Conservation (phyloP, 352 stramenopile genomes). For the Pythium rishiriense region DNA sequence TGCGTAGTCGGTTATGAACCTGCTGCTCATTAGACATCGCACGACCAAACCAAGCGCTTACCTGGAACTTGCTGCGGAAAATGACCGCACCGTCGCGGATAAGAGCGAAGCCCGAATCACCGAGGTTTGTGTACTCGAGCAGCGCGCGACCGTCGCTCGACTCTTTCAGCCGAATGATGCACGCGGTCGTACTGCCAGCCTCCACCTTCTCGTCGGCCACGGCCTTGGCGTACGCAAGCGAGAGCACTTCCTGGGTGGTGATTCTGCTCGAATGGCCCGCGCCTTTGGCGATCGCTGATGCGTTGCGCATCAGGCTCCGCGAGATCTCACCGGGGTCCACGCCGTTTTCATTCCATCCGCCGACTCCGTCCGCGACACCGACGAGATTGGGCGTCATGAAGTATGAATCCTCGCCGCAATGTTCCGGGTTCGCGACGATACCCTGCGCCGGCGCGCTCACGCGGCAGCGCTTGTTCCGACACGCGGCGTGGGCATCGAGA, state of each 20-base stretch:
- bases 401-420: constrained; percentile 76
- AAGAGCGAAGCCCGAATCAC: constrained; percentile 76
- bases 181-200: constrained; percentile 75
- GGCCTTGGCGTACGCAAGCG: constrained; percentile 58
- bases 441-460: constrained; percentile 41
- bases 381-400: constrained; percentile 66
- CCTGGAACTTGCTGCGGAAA: constrained; percentile 78
- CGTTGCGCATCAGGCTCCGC: constrained; percentile 73
- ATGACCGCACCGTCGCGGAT: constrained; percentile 61
- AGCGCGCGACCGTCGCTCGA: constrained; percentile 42
- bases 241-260: constrained; percentile 58
- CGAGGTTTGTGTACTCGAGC: constrained; percentile 80
- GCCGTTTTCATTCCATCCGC: constrained; percentile 82
- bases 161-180: constrained; percentile 67
- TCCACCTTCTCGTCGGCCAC: constrained; percentile 68
- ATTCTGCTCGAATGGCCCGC: constrained; percentile 19
- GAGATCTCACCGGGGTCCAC: constrained; percentile 79
- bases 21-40: too few relatives aligned
- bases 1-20: too few relatives aligned
- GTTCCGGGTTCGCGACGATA: constrained; percentile 46
- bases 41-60: too few relatives aligned
- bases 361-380: constrained; percentile 72
- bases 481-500: constrained; percentile 69
- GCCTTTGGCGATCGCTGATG: constrained; percentile 41
- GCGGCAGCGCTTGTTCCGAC: constrained; percentile 66